Base-by-base conservation (phyloP, 164 flowering plant genomes). In the Tinospora cordifolia region DNA sequence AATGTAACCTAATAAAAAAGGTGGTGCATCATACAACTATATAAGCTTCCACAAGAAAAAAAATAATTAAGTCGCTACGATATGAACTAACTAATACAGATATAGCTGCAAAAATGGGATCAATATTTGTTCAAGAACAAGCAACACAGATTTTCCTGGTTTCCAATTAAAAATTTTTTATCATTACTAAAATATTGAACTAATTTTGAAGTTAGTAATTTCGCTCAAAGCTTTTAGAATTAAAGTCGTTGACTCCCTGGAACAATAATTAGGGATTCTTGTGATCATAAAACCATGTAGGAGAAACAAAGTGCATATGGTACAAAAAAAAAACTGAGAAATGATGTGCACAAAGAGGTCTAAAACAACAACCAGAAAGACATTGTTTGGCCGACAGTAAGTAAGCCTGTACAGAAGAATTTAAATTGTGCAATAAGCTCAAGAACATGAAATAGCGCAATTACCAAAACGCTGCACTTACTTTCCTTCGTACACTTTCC, bases 401-500 rank as follows among this genome's bases (percentile, higher is more conserved):
- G 60, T 6, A 44, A 9, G 47, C 22, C 2, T 15, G 19, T 54
- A 17, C 36, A 60, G 63, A 9, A 36, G 34, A 60, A 60, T 60
- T 60, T 12, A 60, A 58, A 24, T 24, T 36, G 11, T 10, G 8
- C 34, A 5, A 39, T 8, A 44, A 65, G 40, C 26, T 15, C 9
- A n/a, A 47, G 2, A 21, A 34, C 6, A 74, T 71, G 11, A 40
- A 54, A n/a, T 54, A n/a, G 4, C 60, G n/a, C 21, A n/a, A 3
- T 15, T 21, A 44, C 47, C 12, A 44, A 9, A 14, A 41, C 9
- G 4, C 24, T 34, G 11, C 22, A 83, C 86, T 78, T 71, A 93
- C 98, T 88, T 93, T 79, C 98, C 98, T 83, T 88, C 84, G 70
- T 89, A 93, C 63, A 93, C 98, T 78, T 85, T 87, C 6, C 95